phyloP scores from a whole-genome alignment of 2,329 filamentous ascomycete species.

The Xylariaceae sp. region DNA sequence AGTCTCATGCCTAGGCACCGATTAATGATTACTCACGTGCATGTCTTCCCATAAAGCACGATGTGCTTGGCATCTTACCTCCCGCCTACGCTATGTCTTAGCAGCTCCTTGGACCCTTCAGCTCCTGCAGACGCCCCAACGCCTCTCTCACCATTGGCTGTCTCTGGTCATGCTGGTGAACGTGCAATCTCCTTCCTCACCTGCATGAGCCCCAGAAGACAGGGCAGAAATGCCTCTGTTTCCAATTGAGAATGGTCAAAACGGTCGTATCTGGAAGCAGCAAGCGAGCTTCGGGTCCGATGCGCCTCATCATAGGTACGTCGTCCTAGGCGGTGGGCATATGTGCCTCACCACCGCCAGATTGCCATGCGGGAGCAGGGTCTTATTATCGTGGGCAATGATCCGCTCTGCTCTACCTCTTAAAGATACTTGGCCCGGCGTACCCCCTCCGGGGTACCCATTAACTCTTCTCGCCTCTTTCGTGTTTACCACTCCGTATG shows the following conservation, averaged over 20 bases:
- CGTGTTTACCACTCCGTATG: neutral
- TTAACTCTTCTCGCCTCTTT: constrained; percentile 7
- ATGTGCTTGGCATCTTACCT: neutral
- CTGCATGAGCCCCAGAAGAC: neutral
- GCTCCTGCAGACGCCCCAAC: constrained; percentile 34
- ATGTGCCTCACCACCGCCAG: constrained; percentile 15
- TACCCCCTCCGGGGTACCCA: constrained; percentile 1
- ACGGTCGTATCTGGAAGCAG: constrained; percentile 7
- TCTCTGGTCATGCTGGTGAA: constrained; percentile 21
- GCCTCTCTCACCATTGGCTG: constrained; percentile 25
- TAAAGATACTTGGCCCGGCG: constrained; percentile 12
- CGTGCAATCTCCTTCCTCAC: constrained; percentile 24
- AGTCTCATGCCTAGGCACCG: too few species aligned
- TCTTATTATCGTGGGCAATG: neutral
- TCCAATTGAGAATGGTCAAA: neutral
- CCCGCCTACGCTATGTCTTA: constrained; percentile 18
- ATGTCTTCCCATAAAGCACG: too few species aligned
- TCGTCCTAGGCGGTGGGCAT: constrained; percentile 11
- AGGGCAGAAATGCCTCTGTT: neutral
- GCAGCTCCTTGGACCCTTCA: constrained; percentile 29
- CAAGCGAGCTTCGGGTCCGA: constrained; percentile 5
- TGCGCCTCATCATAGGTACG: neutral
- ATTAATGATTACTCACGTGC: too few species aligned
- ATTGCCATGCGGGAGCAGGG: constrained; percentile 6
- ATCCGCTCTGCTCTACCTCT: constrained; percentile 1